Evolutionary conservation across 345 rosid species (phyloP).

Genomic region (Clausena lansium): DNA sequence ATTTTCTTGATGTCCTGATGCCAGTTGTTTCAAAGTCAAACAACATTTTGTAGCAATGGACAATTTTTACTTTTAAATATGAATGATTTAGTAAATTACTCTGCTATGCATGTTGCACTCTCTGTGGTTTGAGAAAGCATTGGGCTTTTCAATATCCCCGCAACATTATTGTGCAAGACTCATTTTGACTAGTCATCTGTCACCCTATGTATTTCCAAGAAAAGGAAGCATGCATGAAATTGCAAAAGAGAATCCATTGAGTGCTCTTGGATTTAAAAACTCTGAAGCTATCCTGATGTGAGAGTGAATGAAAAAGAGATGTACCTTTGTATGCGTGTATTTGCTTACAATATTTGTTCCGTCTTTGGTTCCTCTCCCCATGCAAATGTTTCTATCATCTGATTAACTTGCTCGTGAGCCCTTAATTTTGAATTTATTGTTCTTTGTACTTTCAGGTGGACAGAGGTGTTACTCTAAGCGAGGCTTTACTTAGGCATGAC

Average conservation of each 20-base stretch:
- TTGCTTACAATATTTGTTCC: neutral
- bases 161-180: neutral
- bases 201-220: neutral
- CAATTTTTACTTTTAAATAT: neutral
- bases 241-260: neutral
- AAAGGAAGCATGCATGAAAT: neutral
- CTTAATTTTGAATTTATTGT: neutral
- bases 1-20: neutral
- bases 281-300: neutral
- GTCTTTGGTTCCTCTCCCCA: neutral
- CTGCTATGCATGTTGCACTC: neutral
- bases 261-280: neutral
- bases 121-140: neutral
- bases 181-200: neutral
- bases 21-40: neutral
- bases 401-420: neutral
- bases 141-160: neutral
- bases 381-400: neutral
- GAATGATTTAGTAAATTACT: neutral
- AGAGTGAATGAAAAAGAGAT: neutral
- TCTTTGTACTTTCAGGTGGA: conserved; percentile 39
- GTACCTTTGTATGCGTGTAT: neutral
- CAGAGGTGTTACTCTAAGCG: conserved; percentile 33
- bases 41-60: neutral
- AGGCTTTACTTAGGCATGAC: conserved; percentile 37